phyloP scores from a whole-genome alignment of 2,329 filamentous ascomycete genomes.

The Pseudogymnoascus sp. region DNA sequence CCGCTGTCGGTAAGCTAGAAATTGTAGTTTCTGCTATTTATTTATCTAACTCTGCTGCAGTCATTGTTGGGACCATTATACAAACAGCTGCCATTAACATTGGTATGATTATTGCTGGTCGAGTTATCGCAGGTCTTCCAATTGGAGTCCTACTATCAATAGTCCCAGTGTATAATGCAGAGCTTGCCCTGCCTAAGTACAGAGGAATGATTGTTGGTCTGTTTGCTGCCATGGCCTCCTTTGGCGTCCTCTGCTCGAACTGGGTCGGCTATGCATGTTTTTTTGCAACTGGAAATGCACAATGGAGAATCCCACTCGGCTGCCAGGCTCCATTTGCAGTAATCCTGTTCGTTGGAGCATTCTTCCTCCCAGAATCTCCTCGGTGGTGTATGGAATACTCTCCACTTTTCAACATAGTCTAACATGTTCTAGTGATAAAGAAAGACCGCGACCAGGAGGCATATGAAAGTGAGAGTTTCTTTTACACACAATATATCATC shows the following conservation, averaged over 20 bases:
- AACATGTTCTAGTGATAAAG: neutral
- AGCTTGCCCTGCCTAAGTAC: slow-evolving; percentile 21
- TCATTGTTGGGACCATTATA: slow-evolving; percentile 22
- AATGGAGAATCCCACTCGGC: slow-evolving; percentile 49
- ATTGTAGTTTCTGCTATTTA: neutral
- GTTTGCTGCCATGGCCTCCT: slow-evolving; percentile 42
- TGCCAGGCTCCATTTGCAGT: slow-evolving; percentile 51
- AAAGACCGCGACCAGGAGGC: neutral
- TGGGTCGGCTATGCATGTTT: slow-evolving; percentile 47
- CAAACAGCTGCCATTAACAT: slow-evolving; percentile 24
- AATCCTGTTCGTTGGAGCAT: slow-evolving; percentile 45
- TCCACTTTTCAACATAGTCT: neutral
- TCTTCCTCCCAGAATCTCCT: slow-evolving; percentile 51
- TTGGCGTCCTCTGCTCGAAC: slow-evolving; percentile 50
- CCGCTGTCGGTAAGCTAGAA: neutral
- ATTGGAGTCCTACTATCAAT: slow-evolving; percentile 28
- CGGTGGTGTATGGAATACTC: slow-evolving; percentile 22
- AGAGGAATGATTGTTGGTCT: slow-evolving; percentile 25
- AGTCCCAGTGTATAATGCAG: slow-evolving; percentile 26
- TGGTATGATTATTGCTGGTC: slow-evolving; percentile 37
- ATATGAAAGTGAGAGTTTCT: neutral
- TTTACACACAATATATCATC: neutral
- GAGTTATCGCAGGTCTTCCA: slow-evolving; percentile 43
- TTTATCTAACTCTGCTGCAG: neutral
- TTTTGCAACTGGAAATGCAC: slow-evolving; percentile 42